Percentiles rank a stretch among this genome's conserved stretches.
Conservation (phyloP, 305 asterid genomes). For the Fraxinus angustifolia region DNA sequence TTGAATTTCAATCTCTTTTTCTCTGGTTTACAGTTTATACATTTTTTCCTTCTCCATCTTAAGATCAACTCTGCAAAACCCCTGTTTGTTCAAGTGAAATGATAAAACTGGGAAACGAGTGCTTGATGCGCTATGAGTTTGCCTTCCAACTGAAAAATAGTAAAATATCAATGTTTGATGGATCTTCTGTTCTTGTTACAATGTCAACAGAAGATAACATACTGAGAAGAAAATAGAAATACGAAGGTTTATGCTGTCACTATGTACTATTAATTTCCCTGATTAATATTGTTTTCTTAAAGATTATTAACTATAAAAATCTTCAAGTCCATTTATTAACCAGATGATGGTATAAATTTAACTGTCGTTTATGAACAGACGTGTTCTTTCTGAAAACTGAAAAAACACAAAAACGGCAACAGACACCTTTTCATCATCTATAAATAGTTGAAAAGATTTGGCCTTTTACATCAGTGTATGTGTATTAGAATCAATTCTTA, state of each 20-base stretch:
- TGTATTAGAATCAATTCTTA: neutral
- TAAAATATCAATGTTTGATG: neutral
- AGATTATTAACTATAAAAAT: too few species aligned
- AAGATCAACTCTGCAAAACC: too few species aligned
- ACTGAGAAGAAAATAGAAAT: neutral
- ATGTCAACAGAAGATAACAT: neutral
- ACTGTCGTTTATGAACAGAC: conserved; percentile 29
- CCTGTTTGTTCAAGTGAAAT: too few species aligned
- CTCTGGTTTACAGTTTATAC: neutral
- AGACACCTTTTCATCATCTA: neutral
- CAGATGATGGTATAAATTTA: too few species aligned
- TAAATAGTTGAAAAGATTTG: neutral
- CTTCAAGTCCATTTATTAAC: neutral
- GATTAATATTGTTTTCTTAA: neutral
- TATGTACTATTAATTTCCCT: neutral
- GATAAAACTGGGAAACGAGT: neutral
- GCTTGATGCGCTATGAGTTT: neutral
- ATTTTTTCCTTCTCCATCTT: too few species aligned
- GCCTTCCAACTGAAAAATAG: neutral
- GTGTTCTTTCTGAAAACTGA: neutral
- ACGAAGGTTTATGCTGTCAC: neutral
- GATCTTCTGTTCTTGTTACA: neutral
- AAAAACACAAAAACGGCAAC: neutral
- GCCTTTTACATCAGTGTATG: neutral
- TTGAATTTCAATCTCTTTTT: neutral